Evolutionary conservation across 2,329 filamentous ascomycete species (phyloP), one percentile per base, ranked within the genome.

Genomic region (Acrodontium crateriforme): DNA sequence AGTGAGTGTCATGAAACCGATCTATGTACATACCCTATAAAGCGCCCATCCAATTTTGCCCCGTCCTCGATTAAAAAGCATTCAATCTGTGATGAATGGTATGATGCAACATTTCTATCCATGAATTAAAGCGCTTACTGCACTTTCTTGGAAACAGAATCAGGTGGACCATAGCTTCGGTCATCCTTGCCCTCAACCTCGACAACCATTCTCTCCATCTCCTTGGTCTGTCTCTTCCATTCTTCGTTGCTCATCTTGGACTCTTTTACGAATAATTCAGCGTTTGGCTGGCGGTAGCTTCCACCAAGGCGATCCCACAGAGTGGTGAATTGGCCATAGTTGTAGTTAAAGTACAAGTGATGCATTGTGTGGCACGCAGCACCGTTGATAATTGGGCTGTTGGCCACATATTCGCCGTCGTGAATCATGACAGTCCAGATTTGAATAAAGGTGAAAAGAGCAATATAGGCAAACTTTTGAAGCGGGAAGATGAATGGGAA

Each of bases 351-450:
- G 56, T 81, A 80, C 20, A 84, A 56, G 52, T 94, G 87, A 57
- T 95, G 87, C 67, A 85, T 72, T 13, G 78, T 83, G 56, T 94
- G 87, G 65, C 87, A 94, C 16, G 87, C 87, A 9, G 87, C 84
- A 28, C 87, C 87, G 53, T 95, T 95, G 58, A 94, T 74, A 42
- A 94, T 56, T n/a, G 83, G 78, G 47, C 78, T 82, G 59, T 94
- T 80, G 47, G 83, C 78, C 10, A 91, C 71, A 52, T 92, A 94
- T 60, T 95, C 87, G 47, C 87, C 87, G 47, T 95, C 87, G 56
- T 95, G 74, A 48, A 95, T 94, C 60, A 94, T 69, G 45, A 95
- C 82, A 20, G 85, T 92, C 87, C 87, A 95, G 57, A 94, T 72
- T 60, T 95, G 92, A 62, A 95, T 81, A 52, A 92, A 91, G 44